Evolutionary conservation across 768 basidiomycete species (phyloP), one percentile per base, ranked within the genome.

Genomic region (Suillus bovinus): DNA sequence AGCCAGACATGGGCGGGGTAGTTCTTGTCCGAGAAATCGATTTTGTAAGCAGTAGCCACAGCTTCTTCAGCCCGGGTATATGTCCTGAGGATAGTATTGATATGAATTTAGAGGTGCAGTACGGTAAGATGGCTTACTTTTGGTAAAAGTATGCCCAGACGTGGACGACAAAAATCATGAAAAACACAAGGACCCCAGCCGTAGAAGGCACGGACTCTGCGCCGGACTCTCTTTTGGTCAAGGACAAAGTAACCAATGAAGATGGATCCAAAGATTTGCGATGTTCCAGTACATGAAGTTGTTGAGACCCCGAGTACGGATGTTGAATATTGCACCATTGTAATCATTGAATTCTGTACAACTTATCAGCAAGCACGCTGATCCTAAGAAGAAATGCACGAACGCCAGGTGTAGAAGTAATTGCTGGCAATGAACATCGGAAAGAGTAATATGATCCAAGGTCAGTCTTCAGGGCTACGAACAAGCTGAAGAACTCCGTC

Each of bases 361-460:
- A 24, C 53, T 60, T 16, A 59, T 59, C 39, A n/a, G 41, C 33
- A 41, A 64, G 61, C 14, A 49, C 49, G 11, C 22, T n/a, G 49
- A 22, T 38, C 6, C 16, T 10, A 16, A 50, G 20, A 38, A 33
- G 3, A 46, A 16, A 34, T 63, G 41, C 20, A 78, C 87, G 69
- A 62, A 90, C 90, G 89, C 89, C 89, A 92, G 13, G 91, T 85
- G 69, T 90, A 91, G 77, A 92, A 92, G 84, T 88, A 93, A 72
- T 93, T 93, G 58, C 86, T 88, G 6, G 89, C 84, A 60, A 91
- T 83, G 75, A 93, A 93, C 87, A 93, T 89, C 36, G 93, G 92
- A 78, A 94, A 90, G 36, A 93, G 84, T 4, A 91, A 74, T 10
- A 93, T 31, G 68, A 94, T 86, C 77, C 84, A 80, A 0, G 89